Evolutionary conservation across 179 eudicot genomes (phyloP).

Genomic region (Nepenthes alata): DNA sequence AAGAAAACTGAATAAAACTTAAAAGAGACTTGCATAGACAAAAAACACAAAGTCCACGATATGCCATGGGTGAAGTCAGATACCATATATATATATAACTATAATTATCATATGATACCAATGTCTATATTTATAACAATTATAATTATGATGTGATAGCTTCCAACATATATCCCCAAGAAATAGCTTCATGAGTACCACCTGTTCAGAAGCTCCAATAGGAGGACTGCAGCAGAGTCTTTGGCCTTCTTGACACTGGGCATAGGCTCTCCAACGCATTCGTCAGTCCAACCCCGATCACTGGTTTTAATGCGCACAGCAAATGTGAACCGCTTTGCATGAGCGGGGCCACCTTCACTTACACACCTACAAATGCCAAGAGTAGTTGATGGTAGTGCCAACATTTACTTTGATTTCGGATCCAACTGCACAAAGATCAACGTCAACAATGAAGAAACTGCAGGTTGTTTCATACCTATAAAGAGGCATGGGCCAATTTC

Average conservation of each 20-base stretch:
- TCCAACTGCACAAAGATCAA: not conserved
- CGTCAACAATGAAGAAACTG: not conserved
- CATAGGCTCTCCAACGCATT: conserved; percentile 97
- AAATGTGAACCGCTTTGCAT: conserved; percentile 87
- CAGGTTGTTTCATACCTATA: conserved; percentile 44
- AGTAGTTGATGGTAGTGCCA: not conserved
- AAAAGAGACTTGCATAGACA: too few species aligned
- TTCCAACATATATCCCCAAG: too few species aligned
- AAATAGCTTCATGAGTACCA: conserved; percentile 16
- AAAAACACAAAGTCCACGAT: too few species aligned
- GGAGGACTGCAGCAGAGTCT: conserved; percentile 90
- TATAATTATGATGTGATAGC: too few species aligned
- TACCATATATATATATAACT: too few species aligned
- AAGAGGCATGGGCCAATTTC: conserved; percentile 98
- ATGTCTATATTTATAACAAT: too few species aligned
- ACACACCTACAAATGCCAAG: conserved; percentile 51
- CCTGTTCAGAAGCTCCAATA: conserved; percentile 73
- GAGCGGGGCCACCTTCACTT: conserved; percentile 96
- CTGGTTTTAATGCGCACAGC: conserved; percentile 82
- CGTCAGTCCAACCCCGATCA: conserved; percentile 90
- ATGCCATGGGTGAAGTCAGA: too few species aligned
- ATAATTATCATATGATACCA: too few species aligned
- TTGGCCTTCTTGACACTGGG: conserved; percentile 98
- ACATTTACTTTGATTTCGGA: not conserved
- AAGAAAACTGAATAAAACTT: too few species aligned